phyloP scores from a whole-genome alignment of 2,329 filamentous ascomycete genomes.

The Dactylellina sp. region DNA sequence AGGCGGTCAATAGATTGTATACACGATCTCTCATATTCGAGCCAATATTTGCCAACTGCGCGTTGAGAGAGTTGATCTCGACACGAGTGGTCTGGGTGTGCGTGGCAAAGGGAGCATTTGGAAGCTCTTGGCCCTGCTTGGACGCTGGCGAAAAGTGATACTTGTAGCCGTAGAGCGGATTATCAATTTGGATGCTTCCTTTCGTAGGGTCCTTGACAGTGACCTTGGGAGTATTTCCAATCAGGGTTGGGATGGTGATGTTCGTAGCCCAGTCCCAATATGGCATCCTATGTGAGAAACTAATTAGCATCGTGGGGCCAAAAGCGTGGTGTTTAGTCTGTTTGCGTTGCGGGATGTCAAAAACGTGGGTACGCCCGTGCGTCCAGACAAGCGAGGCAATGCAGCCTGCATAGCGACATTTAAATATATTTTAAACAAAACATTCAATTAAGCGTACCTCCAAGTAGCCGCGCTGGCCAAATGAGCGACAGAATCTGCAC shows the following conservation, averaged over 20 bases:
- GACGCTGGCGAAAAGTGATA: slow-evolving; percentile 63
- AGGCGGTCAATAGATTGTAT: slow-evolving; percentile 64
- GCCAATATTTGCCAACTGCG: slow-evolving; percentile 38
- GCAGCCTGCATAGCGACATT: too few species aligned
- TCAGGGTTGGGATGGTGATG: slow-evolving; percentile 61
- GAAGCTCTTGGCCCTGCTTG: slow-evolving; percentile 9
- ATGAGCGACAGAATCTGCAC: slow-evolving; percentile 11
- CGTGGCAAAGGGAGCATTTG: slow-evolving; percentile 20
- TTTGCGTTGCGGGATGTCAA: slow-evolving; percentile 36
- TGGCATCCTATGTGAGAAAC: slow-evolving; percentile 46
- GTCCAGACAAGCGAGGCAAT: background rate
- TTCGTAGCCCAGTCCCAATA: slow-evolving; percentile 68
- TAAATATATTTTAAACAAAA: slow-evolving; percentile 6
- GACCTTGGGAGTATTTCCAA: slow-evolving; percentile 61
- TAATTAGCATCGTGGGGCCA: slow-evolving; percentile 8
- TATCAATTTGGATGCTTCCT: slow-evolving; percentile 70
- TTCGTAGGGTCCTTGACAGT: slow-evolving; percentile 69
- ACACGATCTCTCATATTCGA: slow-evolving; percentile 44
- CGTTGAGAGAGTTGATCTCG: slow-evolving; percentile 24
- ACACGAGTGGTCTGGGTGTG: slow-evolving; percentile 23
- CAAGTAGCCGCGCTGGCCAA: slow-evolving; percentile 28
- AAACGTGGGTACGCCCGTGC: slow-evolving; percentile 22
- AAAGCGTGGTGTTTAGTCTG: too few species aligned
- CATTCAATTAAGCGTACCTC: slow-evolving; percentile 32
- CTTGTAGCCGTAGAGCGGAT: slow-evolving; percentile 72